Percentiles rank a stretch among this genome's conserved stretches.
Conservation (phyloP, 164 flowering plant species). For the Taxillus chinensis region DNA sequence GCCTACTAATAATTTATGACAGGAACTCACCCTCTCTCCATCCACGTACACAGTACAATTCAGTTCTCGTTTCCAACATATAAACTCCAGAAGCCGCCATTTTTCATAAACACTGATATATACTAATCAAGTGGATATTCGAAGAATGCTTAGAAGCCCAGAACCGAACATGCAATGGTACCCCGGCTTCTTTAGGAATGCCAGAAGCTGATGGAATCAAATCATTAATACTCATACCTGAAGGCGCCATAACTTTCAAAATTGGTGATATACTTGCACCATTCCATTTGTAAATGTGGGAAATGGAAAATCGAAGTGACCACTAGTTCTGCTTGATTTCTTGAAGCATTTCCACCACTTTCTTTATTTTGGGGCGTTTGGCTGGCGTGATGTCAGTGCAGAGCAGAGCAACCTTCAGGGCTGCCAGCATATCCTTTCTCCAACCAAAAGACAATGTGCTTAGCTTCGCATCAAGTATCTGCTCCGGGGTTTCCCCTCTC, state of each 20-base stretch:
- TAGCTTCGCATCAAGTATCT: conserved; percentile 78
- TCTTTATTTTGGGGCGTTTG: conserved; percentile 89
- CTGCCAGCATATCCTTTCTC: conserved; percentile 94
- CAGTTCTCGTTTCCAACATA: too few species aligned
- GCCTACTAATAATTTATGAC: too few species aligned
- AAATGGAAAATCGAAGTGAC: neutral
- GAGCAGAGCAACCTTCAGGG: conserved; percentile 76
- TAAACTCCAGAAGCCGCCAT: too few species aligned
- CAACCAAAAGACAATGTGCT: conserved; percentile 91
- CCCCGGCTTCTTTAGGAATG: too few species aligned
- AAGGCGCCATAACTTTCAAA: neutral
- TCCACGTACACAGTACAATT: too few species aligned
- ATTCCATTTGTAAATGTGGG: neutral
- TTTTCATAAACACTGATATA: too few species aligned
- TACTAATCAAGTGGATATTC: too few species aligned
- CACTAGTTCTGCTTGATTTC: conserved; percentile 49
- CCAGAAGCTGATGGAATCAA: too few species aligned
- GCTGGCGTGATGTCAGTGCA: conserved; percentile 92
- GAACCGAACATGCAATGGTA: too few species aligned
- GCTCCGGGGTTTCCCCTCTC: conserved; percentile 92
- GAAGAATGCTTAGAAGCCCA: too few species aligned
- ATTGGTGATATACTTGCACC: neutral
- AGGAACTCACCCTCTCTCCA: too few species aligned
- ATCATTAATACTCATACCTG: too few species aligned
- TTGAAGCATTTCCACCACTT: conserved; percentile 86